These are phyloP conservation scores for Ophioceras dolichostomum DNA, from an alignment of 2,329 filamentous ascomycete species.

Conservation along the genomic window DNA sequence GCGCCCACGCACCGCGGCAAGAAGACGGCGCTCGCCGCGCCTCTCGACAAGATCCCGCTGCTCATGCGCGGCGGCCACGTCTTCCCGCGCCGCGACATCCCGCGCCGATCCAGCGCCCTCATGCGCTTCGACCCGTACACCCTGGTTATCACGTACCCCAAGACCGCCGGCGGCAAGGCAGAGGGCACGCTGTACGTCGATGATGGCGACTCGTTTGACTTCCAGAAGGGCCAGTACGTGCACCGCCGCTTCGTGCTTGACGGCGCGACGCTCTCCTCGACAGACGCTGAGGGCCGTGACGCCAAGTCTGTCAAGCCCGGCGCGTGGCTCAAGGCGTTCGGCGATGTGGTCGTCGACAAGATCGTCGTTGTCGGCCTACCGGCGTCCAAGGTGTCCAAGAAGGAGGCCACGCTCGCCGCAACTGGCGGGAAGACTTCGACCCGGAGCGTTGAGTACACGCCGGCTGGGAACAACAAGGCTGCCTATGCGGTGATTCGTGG, in stretches of 20 bases:
- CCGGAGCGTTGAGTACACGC: conserved; percentile 47
- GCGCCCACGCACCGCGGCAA: conserved; percentile 60
- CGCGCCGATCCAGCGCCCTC: conserved; percentile 70
- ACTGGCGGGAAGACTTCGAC: conserved; percentile 40
- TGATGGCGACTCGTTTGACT: conserved; percentile 88
- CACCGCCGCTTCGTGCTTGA: conserved; percentile 67
- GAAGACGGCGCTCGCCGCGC: conserved; percentile 56
- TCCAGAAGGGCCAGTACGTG: conserved; percentile 75
- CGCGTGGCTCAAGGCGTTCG: conserved; percentile 69
- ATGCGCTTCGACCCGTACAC: conserved; percentile 97
- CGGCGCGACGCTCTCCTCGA: conserved; percentile 49
- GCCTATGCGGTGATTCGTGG: conserved; percentile 41
- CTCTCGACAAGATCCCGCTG: conserved; percentile 76
- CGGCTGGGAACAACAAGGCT: conserved; percentile 31
- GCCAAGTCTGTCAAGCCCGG: conserved; percentile 46
- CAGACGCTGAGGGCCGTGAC: conserved; percentile 47
- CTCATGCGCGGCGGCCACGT: conserved; percentile 91
- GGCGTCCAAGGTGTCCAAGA: conserved; percentile 53
- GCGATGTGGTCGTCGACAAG: conserved; percentile 67
- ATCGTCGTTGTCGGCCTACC: conserved; percentile 75
- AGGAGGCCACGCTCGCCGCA: conserved; percentile 38
- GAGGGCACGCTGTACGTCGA: conserved; percentile 81
- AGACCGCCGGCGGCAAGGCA: conserved; percentile 44
- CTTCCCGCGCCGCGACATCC: conserved; percentile 78
- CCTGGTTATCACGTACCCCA: conserved; percentile 62